A percentile compares a stretch with the other conserved stretches of the same genome.
These are phyloP conservation scores for Penicillium italicum DNA, from an alignment of 2,329 filamentous ascomycete genomes.

Conservation along the genomic window DNA sequence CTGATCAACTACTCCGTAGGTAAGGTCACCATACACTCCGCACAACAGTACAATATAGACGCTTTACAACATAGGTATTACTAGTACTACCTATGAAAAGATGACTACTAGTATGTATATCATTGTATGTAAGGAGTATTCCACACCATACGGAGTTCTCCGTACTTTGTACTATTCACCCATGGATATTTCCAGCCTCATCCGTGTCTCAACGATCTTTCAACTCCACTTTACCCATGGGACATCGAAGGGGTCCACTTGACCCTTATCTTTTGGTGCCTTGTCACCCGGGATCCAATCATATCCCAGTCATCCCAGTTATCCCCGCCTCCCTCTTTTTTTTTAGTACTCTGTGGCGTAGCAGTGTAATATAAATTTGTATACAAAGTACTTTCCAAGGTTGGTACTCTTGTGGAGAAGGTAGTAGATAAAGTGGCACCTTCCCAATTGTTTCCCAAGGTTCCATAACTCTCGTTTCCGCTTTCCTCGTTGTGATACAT, in stretches of 20 bases:
- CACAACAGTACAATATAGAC: too few relatives aligned
- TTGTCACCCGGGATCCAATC: slow-evolving; percentile 2
- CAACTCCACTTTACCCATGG: neutral
- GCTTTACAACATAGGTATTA: too few relatives aligned
- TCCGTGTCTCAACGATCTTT: neutral
- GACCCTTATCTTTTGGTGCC: neutral
- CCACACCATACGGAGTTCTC: too few relatives aligned
- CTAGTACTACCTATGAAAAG: too few relatives aligned
- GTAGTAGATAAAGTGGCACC: neutral
- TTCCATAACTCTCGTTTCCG: slow-evolving; percentile 14
- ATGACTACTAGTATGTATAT: too few relatives aligned
- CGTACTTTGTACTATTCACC: neutral
- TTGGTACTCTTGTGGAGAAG: neutral
- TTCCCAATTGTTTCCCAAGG: neutral
- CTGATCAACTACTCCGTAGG: neutral
- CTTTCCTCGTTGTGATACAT: neutral
- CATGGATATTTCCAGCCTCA: neutral
- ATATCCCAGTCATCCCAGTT: neutral
- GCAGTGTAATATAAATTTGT: too few relatives aligned
- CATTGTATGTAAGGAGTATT: too few relatives aligned
- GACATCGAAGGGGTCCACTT: neutral
- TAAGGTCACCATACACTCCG: neutral
- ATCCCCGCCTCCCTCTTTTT: slow-evolving; percentile 10
- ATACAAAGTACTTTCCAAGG: too few relatives aligned
- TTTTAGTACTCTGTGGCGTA: slow-evolving; percentile 5